Conservation (phyloP, 371 early-diverging fungal species). For the Mortierella sp. region DNA sequence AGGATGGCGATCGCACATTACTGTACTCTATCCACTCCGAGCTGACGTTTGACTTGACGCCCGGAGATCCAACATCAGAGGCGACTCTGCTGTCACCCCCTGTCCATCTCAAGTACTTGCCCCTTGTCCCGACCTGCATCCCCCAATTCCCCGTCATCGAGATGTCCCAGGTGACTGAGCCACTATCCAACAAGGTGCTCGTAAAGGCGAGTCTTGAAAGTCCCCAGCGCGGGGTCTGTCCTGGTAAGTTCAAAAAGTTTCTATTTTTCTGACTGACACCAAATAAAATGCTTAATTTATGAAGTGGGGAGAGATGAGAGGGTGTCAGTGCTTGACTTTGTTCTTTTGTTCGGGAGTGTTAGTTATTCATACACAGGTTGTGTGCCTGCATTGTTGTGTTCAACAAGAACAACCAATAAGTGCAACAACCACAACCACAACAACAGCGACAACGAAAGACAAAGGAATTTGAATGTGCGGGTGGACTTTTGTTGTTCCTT, state of each 20-base stretch:
- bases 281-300: conserved; percentile 1
- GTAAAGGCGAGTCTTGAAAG: conserved; percentile 42
- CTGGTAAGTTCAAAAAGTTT: conserved; percentile 28
- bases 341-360: not conserved
- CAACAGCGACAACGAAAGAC: too few relatives aligned
- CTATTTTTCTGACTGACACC: not conserved
- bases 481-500: conserved; percentile 37
- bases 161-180: conserved; percentile 46
- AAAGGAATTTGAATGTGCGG: conserved; percentile 10
- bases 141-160: conserved; percentile 46
- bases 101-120: conserved; percentile 48
- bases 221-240: conserved; percentile 50
- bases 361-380: not conserved
- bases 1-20: conserved; percentile 46
- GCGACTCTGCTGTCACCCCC: conserved; percentile 19
- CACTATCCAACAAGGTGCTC: conserved; percentile 17
- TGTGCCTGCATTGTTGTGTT: not conserved
- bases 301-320: not conserved
- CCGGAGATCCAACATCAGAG: conserved; percentile 24
- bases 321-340: not conserved
- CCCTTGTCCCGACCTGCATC: conserved; percentile 44
- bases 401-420: not conserved
- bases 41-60: conserved; percentile 35
- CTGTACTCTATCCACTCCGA: conserved; percentile 36
- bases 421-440: too few relatives aligned